Evolutionary conservation across 345 rosid species (phyloP).

Genomic region (Linum tenue): DNA sequence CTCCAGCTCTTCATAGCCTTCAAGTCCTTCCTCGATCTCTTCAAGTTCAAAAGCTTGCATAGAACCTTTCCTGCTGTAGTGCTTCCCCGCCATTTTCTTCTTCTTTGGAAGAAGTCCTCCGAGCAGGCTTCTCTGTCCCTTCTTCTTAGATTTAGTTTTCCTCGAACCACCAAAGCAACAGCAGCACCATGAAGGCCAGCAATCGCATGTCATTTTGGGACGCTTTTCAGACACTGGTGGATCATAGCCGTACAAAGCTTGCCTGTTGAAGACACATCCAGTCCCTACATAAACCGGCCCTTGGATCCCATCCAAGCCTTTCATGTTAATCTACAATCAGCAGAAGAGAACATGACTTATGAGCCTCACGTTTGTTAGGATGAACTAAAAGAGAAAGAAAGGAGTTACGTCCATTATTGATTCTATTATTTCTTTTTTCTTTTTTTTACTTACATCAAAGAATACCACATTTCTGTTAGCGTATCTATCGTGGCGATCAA

Average conservation of each 20-base stretch:
- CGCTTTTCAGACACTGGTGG: constrained; percentile 84
- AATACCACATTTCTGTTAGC: constrained; percentile 89
- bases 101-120: constrained; percentile 47
- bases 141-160: constrained; percentile 68
- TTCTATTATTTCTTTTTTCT: too few relatives aligned
- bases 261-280: constrained; percentile 90
- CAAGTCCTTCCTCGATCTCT: constrained; percentile 97
- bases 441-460: constrained; percentile 57
- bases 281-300: constrained; percentile 98
- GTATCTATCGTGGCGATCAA: constrained; percentile 86
- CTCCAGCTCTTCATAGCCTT: constrained; percentile 87
- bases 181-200: constrained; percentile 94
- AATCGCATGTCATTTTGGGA: constrained; percentile 94
- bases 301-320: constrained; percentile 85
- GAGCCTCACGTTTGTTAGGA: background rate
- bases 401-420: background rate
- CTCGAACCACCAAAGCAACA: constrained; percentile 89
- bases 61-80: constrained; percentile 55
- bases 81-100: constrained; percentile 59
- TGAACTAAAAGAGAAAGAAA: background rate
- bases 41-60: constrained; percentile 59
- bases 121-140: constrained; percentile 43
- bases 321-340: constrained; percentile 66
- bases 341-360: background rate
- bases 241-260: constrained; percentile 88